A percentile compares a stretch with the other conserved stretches of the same genome.
These are phyloP conservation scores for Favolaschia claudopus DNA, from an alignment of 768 basidiomycete species.

Conservation along the genomic window DNA sequence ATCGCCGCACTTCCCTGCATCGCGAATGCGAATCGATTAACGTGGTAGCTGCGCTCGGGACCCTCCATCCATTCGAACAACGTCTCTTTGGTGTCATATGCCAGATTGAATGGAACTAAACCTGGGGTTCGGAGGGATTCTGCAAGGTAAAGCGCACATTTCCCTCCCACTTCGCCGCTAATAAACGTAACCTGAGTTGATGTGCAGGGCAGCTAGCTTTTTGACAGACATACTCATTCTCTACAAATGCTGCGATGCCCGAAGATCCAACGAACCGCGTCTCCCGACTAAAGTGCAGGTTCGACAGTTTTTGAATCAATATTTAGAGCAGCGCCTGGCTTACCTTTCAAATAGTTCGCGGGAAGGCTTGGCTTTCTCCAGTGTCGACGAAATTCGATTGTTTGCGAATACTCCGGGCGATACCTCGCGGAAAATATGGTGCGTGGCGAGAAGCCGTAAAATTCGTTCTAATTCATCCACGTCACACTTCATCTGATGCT, in stretches of 20 bases:
- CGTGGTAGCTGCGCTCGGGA: not conserved
- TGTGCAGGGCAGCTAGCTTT: not conserved
- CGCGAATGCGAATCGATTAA: not conserved
- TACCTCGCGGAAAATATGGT: conserved; percentile 43
- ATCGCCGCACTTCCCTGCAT: conserved; percentile 19
- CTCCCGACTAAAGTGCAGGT: not conserved
- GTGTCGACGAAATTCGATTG: conserved; percentile 38
- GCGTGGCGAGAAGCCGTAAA: conserved; percentile 41
- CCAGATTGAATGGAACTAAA: not conserved
- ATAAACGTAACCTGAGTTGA: not conserved
- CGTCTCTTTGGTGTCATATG: not conserved
- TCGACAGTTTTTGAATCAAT: not conserved
- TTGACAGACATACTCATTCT: conserved; percentile 17
- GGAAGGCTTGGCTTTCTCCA: conserved; percentile 35
- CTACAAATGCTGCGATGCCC: conserved; percentile 23
- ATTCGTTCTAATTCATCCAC: conserved; percentile 32
- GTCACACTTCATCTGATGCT: not conserved
- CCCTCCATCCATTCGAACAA: not conserved
- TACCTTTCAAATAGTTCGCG: conserved; percentile 29
- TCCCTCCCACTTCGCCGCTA: conserved; percentile 27
- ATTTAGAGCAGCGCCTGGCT: not conserved
- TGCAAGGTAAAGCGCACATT: not conserved
- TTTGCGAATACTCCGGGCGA: conserved; percentile 38
- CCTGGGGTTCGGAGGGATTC: not conserved
- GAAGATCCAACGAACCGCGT: conserved; percentile 14